Conservation (phyloP, 2,329 filamentous ascomycete species). For the Coleophoma eucalyptorum region DNA sequence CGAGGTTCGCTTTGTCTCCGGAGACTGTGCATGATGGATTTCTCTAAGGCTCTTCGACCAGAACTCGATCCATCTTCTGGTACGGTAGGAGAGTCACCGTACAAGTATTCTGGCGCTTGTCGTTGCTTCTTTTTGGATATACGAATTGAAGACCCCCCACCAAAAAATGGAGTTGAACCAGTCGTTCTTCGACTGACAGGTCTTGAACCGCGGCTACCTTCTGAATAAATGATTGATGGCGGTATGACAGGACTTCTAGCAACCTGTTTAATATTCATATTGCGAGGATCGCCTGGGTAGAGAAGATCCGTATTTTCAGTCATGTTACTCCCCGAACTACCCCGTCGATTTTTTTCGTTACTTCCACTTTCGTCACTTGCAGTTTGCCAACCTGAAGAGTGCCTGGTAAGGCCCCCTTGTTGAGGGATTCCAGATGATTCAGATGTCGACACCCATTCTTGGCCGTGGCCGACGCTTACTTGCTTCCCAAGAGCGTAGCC, state of each 20-base stretch:
- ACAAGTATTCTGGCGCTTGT: conserved; percentile 7
- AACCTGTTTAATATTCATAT: conserved; percentile 12
- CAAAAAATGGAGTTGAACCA: conserved; percentile 25
- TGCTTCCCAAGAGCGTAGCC: conserved; percentile 4
- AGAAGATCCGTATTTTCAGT: conserved; percentile 15
- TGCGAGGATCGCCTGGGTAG: conserved; percentile 1
- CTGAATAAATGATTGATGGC: conserved; percentile 1
- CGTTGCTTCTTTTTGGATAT: conserved; percentile 8
- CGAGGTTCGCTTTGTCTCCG: conserved; percentile 9
- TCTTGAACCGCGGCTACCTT: conserved; percentile 9
- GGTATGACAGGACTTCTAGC: conserved; percentile 12
- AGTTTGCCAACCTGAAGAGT: conserved; percentile 20
- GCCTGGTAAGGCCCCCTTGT: conserved; percentile 1
- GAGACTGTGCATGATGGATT: conserved; percentile 2
- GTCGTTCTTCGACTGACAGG: conserved; percentile 18
- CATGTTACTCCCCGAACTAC: conserved; percentile 10
- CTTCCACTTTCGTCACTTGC: conserved; percentile 7
- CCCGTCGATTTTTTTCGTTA: conserved; percentile 8
- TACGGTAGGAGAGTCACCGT: conserved; percentile 21
- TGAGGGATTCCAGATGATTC: conserved; percentile 3
- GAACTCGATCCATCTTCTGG: conserved; percentile 16
- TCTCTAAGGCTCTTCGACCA: conserved; percentile 5
- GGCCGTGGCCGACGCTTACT: conserved; percentile 21
- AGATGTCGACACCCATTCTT: conserved; percentile 8
- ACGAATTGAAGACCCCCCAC: conserved; percentile 11